Percentiles rank a stretch among this genome's conserved stretches.
These are phyloP conservation scores for Annulohypoxylon nitens DNA, from an alignment of 495 filamentous ascomycete species.

Conservation along the genomic window DNA sequence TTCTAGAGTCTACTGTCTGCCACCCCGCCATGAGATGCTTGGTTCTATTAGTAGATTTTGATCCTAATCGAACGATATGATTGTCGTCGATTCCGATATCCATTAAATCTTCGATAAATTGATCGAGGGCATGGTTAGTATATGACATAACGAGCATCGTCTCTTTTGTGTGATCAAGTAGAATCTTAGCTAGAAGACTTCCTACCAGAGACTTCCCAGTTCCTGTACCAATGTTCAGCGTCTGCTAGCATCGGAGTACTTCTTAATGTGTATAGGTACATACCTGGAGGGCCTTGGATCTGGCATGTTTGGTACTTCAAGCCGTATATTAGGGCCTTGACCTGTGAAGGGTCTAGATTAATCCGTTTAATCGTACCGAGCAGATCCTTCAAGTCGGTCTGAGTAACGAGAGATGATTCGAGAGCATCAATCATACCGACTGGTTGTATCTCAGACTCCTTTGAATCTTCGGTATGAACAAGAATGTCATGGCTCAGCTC, in stretches of 20 bases:
- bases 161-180: constrained; percentile 66
- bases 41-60: constrained; percentile 69
- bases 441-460: constrained; percentile 31
- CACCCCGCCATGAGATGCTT: constrained; percentile 60
- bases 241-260: background rate
- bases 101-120: constrained; percentile 78
- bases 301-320: constrained; percentile 69
- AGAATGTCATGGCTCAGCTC: constrained; percentile 47
- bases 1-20: constrained; percentile 50
- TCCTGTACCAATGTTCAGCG: constrained; percentile 59
- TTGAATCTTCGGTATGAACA: constrained; percentile 29
- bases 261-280: constrained; percentile 3
- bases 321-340: constrained; percentile 66
- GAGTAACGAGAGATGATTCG: constrained; percentile 1
- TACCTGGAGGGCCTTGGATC: constrained; percentile 84
- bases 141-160: constrained; percentile 72
- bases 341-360: constrained; percentile 70
- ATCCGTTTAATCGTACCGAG: constrained; percentile 45
- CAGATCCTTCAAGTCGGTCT: constrained; percentile 27
- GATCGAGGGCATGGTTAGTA: constrained; percentile 82
- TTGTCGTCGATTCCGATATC: constrained; percentile 68
- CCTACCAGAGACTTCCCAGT: constrained; percentile 88
- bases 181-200: constrained; percentile 70
- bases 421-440: constrained; percentile 17
- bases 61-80: constrained; percentile 76